Conservation (phyloP, 179 eudicot genomes). For the Dionaea muscipula region DNA sequence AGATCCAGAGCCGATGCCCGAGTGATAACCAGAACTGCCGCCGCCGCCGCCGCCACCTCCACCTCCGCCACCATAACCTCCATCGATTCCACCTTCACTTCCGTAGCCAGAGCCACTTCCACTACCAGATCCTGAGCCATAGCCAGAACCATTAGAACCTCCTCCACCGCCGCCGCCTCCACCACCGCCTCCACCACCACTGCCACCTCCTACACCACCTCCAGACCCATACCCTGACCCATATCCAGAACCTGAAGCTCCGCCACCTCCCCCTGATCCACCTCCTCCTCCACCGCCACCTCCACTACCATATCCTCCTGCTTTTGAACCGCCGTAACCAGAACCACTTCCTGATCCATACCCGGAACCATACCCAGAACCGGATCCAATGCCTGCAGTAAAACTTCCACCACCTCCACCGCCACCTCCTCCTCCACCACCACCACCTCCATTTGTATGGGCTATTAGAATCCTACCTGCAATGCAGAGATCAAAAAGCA, state of each 20-base stretch:
- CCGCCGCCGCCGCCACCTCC: not conserved
- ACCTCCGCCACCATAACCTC: constrained; percentile 2
- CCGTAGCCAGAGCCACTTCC: constrained; percentile 4
- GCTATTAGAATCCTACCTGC: constrained; percentile 14
- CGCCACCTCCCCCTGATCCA: constrained; percentile 16
- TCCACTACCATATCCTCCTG: constrained; percentile 14
- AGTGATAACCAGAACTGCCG: not conserved
- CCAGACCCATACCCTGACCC: constrained; percentile 18
- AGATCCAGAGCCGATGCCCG: not conserved
- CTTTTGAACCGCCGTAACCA: constrained; percentile 9
- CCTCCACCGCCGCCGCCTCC: constrained; percentile 6
- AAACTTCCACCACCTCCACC: constrained; percentile 12
- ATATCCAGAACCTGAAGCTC: constrained; percentile 18
- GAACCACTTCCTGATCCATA: constrained; percentile 15
- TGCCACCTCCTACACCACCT: constrained; percentile 21
- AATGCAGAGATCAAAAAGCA: constrained; percentile 23
- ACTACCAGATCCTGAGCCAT: constrained; percentile 4
- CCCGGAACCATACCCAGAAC: constrained; percentile 12
- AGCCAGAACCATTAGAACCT: not conserved
- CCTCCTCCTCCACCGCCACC: constrained; percentile 23
- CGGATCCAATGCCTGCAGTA: not conserved
- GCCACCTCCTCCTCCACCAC: constrained; percentile 13
- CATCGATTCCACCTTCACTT: constrained; percentile 7
- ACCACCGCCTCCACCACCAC: constrained; percentile 8
- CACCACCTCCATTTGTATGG: constrained; percentile 6